phyloP scores from a whole-genome alignment of 768 basidiomycete genomes.

The Lactarius pseudohatsudake region DNA sequence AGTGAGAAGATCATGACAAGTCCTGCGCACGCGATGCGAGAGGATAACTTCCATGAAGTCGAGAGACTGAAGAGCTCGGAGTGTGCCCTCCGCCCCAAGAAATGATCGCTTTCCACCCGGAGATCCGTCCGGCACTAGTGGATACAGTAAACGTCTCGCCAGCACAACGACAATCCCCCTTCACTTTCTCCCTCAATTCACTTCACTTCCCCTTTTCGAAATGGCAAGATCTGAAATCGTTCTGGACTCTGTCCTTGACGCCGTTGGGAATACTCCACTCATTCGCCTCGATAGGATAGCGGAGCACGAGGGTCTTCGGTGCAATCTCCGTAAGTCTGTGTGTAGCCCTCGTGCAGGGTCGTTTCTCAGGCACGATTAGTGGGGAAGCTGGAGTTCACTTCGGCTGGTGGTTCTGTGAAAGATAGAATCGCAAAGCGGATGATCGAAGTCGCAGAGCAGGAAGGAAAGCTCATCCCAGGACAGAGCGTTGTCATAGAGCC shows the following conservation, averaged over 20 bases:
- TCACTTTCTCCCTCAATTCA: neutral
- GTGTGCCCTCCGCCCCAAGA: neutral
- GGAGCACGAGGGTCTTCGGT: slow-evolving; percentile 69
- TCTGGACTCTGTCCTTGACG: slow-evolving; percentile 76
- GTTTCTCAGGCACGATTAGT: slow-evolving; percentile 44
- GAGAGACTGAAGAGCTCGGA: neutral
- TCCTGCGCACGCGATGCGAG: neutral
- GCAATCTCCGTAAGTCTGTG: slow-evolving; percentile 75
- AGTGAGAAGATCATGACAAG: neutral
- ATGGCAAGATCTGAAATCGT: slow-evolving; percentile 55
- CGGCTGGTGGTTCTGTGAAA: slow-evolving; percentile 92
- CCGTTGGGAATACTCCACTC: slow-evolving; percentile 89
- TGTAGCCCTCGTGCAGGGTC: neutral
- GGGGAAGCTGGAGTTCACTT: slow-evolving; percentile 88
- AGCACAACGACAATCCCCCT: neutral
- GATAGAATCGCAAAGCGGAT: slow-evolving; percentile 96
- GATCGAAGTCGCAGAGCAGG: slow-evolving; percentile 90
- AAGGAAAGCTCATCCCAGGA: slow-evolving; percentile 82
- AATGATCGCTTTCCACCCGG: neutral
- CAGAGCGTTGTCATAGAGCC: slow-evolving; percentile 94
- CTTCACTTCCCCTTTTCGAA: neutral
- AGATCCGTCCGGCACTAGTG: neutral
- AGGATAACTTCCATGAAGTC: neutral
- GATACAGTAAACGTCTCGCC: neutral
- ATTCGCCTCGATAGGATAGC: slow-evolving; percentile 83